Percentiles rank a stretch among this genome's conserved stretches.
Conservation (phyloP, 441 rosid genomes). For the Corymbia calophylla region DNA sequence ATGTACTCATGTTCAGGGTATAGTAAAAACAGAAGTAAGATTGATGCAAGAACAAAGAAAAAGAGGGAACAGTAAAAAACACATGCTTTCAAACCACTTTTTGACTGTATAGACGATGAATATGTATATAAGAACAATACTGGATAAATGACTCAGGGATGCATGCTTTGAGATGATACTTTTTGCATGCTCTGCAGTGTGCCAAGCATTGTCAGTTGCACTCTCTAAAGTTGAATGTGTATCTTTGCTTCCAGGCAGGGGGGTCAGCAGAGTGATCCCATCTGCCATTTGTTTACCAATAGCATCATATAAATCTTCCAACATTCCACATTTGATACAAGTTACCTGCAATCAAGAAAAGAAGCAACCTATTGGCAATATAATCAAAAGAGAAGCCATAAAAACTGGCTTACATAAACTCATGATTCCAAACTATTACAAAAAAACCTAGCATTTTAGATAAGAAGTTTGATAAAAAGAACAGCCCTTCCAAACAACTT, state of each 20-base stretch:
- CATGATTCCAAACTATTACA: not conserved
- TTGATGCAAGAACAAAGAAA: not conserved
- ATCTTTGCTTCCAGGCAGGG: slow-evolving; percentile 12
- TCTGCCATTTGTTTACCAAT: slow-evolving; percentile 36
- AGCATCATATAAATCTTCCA: slow-evolving; percentile 81
- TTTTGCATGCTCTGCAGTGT: not conserved
- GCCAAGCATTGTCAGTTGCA: not conserved
- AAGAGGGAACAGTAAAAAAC: not conserved
- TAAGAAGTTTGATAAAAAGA: not conserved
- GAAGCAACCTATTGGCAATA: not conserved
- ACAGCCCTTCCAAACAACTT: not conserved
- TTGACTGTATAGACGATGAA: not conserved
- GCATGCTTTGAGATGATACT: not conserved
- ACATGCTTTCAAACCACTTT: not conserved
- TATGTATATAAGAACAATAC: not conserved
- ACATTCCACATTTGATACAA: slow-evolving; percentile 72
- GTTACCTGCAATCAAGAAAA: slow-evolving; percentile 38
- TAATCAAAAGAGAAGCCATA: not conserved
- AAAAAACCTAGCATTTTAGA: not conserved
- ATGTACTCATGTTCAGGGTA: not conserved
- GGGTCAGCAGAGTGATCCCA: not conserved
- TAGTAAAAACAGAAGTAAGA: not conserved
- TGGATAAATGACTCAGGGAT: not conserved
- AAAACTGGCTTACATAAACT: not conserved
- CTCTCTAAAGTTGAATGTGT: not conserved